Base-by-base conservation (phyloP, 1,284 basidiomycete species). In the Pyrrhoderma noxium region DNA sequence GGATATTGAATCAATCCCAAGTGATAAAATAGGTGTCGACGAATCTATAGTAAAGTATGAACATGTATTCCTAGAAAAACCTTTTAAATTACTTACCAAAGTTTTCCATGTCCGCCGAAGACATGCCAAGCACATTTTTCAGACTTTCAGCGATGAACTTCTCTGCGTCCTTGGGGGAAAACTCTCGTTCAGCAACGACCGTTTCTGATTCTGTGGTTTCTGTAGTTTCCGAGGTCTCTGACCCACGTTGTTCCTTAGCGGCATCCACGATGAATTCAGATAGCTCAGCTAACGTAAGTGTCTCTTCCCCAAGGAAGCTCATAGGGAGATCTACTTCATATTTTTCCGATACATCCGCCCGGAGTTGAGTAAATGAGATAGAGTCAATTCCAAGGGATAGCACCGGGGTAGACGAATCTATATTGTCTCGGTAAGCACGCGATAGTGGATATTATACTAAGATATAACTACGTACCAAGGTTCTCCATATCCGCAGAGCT, bases 311-410 rank as follows among this genome's bases (percentile, higher is more conserved):
- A 11, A 53, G 36, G 43, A 53, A 53, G 9, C 38, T 45, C 52
- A 49, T 53, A 11, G 52, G 52, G 13, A 53, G 16, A 31, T 53
- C 47, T 8, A 53, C 52, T 18, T 49, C 52, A 22, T 38, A 53
- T 21, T 45, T 48, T 13, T 45, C 45, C 11, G 36, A 8, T 34
- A 53, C 47, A 22, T 48, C 46, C n/a, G 47, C 39, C 3, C 52
- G 52, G 4, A 53, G 37, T 27, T 53, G 52, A 8, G 52, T 53
- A 40, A 53, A 53, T 22, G 52, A 48, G 25, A 53, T 53, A 8
- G 52, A 53, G 47, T 53, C 52, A 18, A 53, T 48, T 7, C 52
- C 52, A 35, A 53, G 52, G 8, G 52, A 52, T 7, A 52, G 27
- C 4, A 52, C 39, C 8, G 51, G 51, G 2, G 51, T 52, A 14